Evolutionary conservation across 805 yeast genomes (phyloP), one percentile per base, ranked within the genome.

Genomic region (Saccharomyces mikatae): DNA sequence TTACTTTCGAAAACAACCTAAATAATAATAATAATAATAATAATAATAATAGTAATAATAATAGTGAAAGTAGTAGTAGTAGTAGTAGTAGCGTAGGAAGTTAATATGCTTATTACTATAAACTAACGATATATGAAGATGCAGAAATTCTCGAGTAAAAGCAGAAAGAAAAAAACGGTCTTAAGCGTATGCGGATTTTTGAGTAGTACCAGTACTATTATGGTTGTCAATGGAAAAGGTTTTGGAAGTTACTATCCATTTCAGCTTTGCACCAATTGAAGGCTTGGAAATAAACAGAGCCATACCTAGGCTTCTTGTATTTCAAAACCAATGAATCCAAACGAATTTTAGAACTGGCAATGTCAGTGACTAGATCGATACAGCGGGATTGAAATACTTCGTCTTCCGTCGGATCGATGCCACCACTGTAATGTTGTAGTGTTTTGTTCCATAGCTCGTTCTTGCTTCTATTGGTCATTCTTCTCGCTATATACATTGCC

Each of bases 401-500:
- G 36, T 69, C 67, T 2, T 54, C 48, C 11, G 59, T 46, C 3
- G 68, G 58, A 53, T 63, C 64, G 32, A 65, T 56, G 13, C 61
- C 65, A 47, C 70, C 68, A 52, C 70, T 66, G 48, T 62, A 62
- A 47, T 62, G 65, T 47, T 54, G 53, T 8, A 62, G 56, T 2
- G 62, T 62, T 29, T 58, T 57, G 51, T 62, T 54, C 72, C 72
- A 67, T 26, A 56, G 56, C 51, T 54, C 24, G 61, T 61, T 71
- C 36, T 52, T 48, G 54, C 78, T 53, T 32, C 36, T 46, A 13
- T 31, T 26, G 4, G 54, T 51, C 21, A 89, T 85, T 61, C 78
- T 77, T 62, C 96, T 78, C 6, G 96, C 83, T 51, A 89, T 77
- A 69, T 80, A 87, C 95, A 89, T 87, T 28, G 96, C 86, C 55